Percentiles rank a stretch among this genome's conserved stretches.
Conservation (phyloP, 768 basidiomycete species). For the Xerocomus brunneocitrinus region DNA sequence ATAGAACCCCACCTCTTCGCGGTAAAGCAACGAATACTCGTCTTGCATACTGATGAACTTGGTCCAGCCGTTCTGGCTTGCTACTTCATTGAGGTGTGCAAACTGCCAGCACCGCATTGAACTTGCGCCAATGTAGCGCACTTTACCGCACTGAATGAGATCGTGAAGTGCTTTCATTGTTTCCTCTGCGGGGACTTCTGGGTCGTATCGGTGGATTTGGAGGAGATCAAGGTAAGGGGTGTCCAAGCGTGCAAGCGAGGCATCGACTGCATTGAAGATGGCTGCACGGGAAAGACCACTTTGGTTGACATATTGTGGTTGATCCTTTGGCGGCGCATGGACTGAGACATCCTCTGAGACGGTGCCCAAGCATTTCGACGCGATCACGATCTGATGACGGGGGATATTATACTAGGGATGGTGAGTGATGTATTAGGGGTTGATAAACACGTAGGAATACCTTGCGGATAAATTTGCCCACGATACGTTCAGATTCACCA, state of each 20-base stretch:
- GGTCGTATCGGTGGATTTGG: constrained; percentile 44
- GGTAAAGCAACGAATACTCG: constrained; percentile 50
- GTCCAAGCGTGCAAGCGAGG: constrained; percentile 33
- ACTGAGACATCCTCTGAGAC: constrained; percentile 8
- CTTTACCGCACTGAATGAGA: constrained; percentile 44
- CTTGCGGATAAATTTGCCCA: constrained; percentile 36
- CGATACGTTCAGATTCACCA: constrained; percentile 35
- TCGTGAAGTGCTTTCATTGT: constrained; percentile 51
- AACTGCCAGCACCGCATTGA: constrained; percentile 47
- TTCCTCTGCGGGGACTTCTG: constrained; percentile 35
- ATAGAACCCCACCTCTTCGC: constrained; percentile 39
- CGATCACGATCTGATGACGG: constrained; percentile 30
- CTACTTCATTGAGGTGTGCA: constrained; percentile 41
- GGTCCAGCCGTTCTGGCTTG: constrained; percentile 43
- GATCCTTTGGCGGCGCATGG: neutral
- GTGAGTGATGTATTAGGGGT: neutral
- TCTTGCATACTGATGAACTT: constrained; percentile 55
- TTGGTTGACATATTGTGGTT: constrained; percentile 29
- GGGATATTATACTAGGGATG: constrained; percentile 30
- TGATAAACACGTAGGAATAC: neutral
- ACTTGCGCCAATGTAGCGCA: constrained; percentile 48
- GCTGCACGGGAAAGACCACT: constrained; percentile 33
- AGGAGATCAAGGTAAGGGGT: constrained; percentile 39
- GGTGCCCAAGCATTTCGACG: constrained; percentile 25
- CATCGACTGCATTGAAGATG: constrained; percentile 37